Conservation (phyloP, 1,284 basidiomycete genomes). For the Fomitopsis betulina region DNA sequence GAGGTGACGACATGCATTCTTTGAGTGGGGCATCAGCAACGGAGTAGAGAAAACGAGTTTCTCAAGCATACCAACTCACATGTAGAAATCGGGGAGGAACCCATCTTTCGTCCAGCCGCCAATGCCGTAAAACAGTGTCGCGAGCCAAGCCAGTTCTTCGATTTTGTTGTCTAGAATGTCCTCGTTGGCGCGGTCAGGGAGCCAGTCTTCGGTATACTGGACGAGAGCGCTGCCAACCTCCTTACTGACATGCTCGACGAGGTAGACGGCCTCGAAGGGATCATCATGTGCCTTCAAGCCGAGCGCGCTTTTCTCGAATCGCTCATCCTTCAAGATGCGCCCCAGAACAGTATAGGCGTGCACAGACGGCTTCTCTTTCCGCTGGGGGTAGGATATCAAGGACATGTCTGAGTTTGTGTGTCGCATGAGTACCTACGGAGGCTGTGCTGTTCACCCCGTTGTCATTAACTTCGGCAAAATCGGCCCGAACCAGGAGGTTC, state of each 20-base stretch:
- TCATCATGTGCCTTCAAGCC: conserved; percentile 32
- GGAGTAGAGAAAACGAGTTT: background rate
- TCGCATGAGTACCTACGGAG: conserved; percentile 14
- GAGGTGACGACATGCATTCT: conserved; percentile 47
- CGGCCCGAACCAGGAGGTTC: conserved; percentile 22
- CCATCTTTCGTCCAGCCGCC: conserved; percentile 30
- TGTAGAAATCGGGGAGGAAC: conserved; percentile 40
- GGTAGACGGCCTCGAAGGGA: conserved; percentile 17
- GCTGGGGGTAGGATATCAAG: conserved; percentile 9
- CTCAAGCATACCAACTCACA: conserved; percentile 17
- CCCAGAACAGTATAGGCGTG: conserved; percentile 36
- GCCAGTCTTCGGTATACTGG: conserved; percentile 47
- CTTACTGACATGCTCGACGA: conserved; percentile 27
- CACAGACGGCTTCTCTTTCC: conserved; percentile 13
- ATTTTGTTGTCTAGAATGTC: conserved; percentile 36
- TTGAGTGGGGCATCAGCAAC: background rate
- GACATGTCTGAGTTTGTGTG: conserved; percentile 1
- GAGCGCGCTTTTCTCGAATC: conserved; percentile 33
- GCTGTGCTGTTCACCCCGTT: conserved; percentile 7
- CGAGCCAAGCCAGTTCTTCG: conserved; percentile 42
- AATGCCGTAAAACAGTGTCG: conserved; percentile 37
- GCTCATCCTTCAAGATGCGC: conserved; percentile 34
- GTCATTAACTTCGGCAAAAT: conserved; percentile 18
- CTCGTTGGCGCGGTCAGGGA: conserved; percentile 30
- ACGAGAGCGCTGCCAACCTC: conserved; percentile 32